Base-by-base conservation (phyloP, 2,329 filamentous ascomycete genomes). In the Alternaria brassicae region DNA sequence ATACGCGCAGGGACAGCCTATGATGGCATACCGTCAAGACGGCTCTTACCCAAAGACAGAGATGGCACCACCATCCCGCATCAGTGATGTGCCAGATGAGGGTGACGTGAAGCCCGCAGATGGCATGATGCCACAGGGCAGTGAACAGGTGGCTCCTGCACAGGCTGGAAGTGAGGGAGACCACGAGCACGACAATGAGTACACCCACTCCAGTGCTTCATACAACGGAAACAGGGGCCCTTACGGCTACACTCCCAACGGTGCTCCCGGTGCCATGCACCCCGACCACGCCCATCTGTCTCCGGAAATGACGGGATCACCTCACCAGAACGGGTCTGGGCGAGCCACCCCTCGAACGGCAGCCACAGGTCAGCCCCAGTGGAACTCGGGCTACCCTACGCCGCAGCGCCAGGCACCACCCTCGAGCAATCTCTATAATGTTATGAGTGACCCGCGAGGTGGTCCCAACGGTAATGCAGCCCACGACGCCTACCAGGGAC, bases 291-390 rank as follows among this genome's bases (percentile, higher is more conserved):
- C 88, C 51, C 92, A 96, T 72, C 80, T 96, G 50, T 89, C 91
- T 15, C 86, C 91, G 5, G 92, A 96, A 65, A 90, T 97, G 84
- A 89, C 89, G 2, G 90, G 90, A 15, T 95, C 93, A 47, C 92
- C 91, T 7, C 91, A 95, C 74, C 91, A 92, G 72, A 89, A 90
- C 58, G 87, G 88, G 21, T 94, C 92, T 28, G 93, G 92, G 32
- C 88, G 92, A 61, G 92, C 92, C 34, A 97, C 93, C 19, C 93
- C 93, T 10, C 88, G 93, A 68, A 96, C 91, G 0, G 86, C 92
- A 4, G 84, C 87, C 9, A 85, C 89, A 1, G 84, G 88, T 36
- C 89, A 91, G 67, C 82, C 88, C 2, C 92, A 93, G 77, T 97
- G 96, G 75, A 77, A 84, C 50, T 78, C 80, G 44, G 89, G 89